A percentile compares a stretch with the other conserved stretches of the same genome.
Evolutionary conservation across 2,329 filamentous ascomycete species (phyloP).

Genomic region (Penicillium sp.): DNA sequence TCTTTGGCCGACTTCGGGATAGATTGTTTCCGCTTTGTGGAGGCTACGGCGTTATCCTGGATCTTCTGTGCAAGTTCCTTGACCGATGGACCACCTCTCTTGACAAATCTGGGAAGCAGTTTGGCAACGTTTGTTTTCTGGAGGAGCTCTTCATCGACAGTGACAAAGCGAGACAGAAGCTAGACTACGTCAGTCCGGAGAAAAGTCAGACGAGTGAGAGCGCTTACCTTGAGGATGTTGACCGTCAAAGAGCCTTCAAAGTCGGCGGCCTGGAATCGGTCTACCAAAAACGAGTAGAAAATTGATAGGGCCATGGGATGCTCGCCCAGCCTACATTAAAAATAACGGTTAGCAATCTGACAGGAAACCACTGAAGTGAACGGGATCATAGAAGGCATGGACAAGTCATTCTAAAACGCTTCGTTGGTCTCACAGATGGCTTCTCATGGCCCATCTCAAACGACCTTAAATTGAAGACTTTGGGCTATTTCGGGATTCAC

Average conservation of each 20-base stretch:
- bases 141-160: constrained; percentile 57
- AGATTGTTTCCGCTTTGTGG: constrained; percentile 43
- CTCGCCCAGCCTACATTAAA: constrained; percentile 45
- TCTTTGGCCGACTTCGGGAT: constrained; percentile 37
- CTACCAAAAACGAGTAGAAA: constrained; percentile 49
- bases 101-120: constrained; percentile 56
- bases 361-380: neutral
- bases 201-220: neutral
- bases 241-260: constrained; percentile 45
- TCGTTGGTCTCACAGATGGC: neutral
- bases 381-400: neutral
- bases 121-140: constrained; percentile 61
- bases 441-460: constrained; percentile 1
- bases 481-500: neutral
- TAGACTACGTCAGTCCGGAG: constrained; percentile 32
- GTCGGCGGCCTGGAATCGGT: constrained; percentile 50
- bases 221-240: constrained; percentile 47
- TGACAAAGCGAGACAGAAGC: constrained; percentile 56
- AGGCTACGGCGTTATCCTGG: constrained; percentile 47
- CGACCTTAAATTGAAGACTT: neutral
- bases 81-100: constrained; percentile 57
- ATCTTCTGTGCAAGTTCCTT: constrained; percentile 57
- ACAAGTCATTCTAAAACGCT: neutral
- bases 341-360: neutral
- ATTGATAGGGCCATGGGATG: constrained; percentile 48